Conservation (phyloP, 805 yeast species). For the Blastobotrys americana region DNA sequence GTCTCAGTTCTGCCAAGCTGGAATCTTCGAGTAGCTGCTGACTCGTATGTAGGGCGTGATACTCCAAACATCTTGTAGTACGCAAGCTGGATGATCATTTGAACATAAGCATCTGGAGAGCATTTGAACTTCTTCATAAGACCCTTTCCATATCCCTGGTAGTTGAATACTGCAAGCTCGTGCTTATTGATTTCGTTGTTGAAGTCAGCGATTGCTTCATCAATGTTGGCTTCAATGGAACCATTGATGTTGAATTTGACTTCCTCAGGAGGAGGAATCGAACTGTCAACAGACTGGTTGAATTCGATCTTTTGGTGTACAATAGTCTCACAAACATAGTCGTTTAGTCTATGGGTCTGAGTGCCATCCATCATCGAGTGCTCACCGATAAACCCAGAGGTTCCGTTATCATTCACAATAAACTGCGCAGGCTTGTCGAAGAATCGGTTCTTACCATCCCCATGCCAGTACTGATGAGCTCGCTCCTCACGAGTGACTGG, state of each 20-base stretch:
- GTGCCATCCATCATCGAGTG: constrained; percentile 98
- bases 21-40: constrained; percentile 88
- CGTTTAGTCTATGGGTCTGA: constrained; percentile 83
- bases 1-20: constrained; percentile 93
- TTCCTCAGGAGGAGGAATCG: constrained; percentile 29
- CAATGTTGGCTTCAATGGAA: constrained; percentile 43
- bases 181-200: constrained; percentile 51
- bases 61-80: constrained; percentile 76
- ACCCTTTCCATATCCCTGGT: constrained; percentile 78
- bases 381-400: constrained; percentile 91
- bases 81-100: constrained; percentile 85
- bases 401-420: constrained; percentile 71
- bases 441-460: constrained; percentile 85
- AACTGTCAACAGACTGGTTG: constrained; percentile 16
- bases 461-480: constrained; percentile 86
- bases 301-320: constrained; percentile 39
- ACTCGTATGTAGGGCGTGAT: constrained; percentile 86
- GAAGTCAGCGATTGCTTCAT: constrained; percentile 51
- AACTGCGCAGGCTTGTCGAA: constrained; percentile 89
- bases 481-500: constrained; percentile 80
- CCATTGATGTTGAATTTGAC: constrained; percentile 50
- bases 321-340: constrained; percentile 56
- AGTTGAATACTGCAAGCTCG: constrained; percentile 72
- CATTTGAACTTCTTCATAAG: constrained; percentile 75
- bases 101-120: constrained; percentile 91